A percentile compares a stretch with the other conserved stretches of the same genome.
These are phyloP conservation scores for Linnemannia elongata DNA, from an alignment of 192 early-diverging fungal genomes.

Conservation along the genomic window DNA sequence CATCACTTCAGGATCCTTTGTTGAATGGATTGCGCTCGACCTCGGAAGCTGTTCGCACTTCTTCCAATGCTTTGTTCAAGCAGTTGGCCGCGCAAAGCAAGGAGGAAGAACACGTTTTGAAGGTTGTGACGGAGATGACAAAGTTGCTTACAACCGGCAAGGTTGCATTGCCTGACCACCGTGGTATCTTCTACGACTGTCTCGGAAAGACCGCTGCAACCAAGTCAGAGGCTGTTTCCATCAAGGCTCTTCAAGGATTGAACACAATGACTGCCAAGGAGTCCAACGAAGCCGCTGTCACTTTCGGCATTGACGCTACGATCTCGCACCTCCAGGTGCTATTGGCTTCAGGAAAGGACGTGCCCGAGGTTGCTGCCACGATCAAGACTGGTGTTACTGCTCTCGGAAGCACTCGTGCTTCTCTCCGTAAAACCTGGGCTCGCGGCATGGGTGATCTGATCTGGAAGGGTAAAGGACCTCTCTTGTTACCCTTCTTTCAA, in stretches of 20 bases:
- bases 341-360: slow-evolving; percentile 56
- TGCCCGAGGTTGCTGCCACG: slow-evolving; percentile 58
- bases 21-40: slow-evolving; percentile 77
- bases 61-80: slow-evolving; percentile 73
- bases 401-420: slow-evolving; percentile 72
- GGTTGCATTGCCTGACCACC: slow-evolving; percentile 77
- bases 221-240: slow-evolving; percentile 54
- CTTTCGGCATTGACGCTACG: slow-evolving; percentile 71
- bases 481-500: neutral
- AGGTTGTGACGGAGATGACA: slow-evolving; percentile 72
- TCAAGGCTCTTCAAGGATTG: slow-evolving; percentile 71
- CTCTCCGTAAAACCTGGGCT: slow-evolving; percentile 76
- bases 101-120: slow-evolving; percentile 65
- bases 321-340: slow-evolving; percentile 67
- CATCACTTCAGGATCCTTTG: slow-evolving; percentile 75
- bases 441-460: slow-evolving; percentile 69
- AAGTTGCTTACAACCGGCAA: slow-evolving; percentile 71
- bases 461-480: slow-evolving; percentile 58
- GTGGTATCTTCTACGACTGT: slow-evolving; percentile 71
- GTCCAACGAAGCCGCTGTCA: slow-evolving; percentile 77
- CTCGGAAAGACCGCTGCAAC: slow-evolving; percentile 60
- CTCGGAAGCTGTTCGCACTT: slow-evolving; percentile 65
- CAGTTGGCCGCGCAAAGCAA: slow-evolving; percentile 63
- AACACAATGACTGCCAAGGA: slow-evolving; percentile 83
- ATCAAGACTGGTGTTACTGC: slow-evolving; percentile 67